Conservation (phyloP, 2,329 filamentous ascomycete genomes). For the Phialophora verrucosa region DNA sequence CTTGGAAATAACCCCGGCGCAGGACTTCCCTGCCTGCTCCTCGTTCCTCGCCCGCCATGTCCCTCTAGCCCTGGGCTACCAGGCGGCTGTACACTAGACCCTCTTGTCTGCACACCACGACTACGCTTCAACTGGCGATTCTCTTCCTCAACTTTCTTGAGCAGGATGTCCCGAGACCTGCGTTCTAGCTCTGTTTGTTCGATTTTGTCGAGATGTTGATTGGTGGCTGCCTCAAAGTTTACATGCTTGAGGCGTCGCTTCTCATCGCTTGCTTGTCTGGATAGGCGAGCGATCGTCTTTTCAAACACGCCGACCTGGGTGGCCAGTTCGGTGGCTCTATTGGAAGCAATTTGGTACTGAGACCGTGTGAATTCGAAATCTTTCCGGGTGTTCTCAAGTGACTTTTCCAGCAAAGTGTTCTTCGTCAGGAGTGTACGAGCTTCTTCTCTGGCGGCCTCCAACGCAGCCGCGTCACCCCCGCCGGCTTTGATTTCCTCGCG, state of each 20-base stretch:
- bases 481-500: constrained; percentile 49
- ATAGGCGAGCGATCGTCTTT: constrained; percentile 47
- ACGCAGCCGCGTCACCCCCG: constrained; percentile 44
- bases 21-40: constrained; percentile 39
- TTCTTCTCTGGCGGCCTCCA: constrained; percentile 51
- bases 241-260: constrained; percentile 47
- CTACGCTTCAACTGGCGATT: constrained; percentile 50
- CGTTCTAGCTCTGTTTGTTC: constrained; percentile 48
- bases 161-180: constrained; percentile 46
- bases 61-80: constrained; percentile 36
- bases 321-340: constrained; percentile 49
- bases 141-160: constrained; percentile 53
- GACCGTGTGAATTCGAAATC: constrained; percentile 54
- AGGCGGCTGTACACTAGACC: constrained; percentile 40
- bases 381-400: constrained; percentile 49
- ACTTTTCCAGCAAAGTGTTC: constrained; percentile 46
- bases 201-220: constrained; percentile 47
- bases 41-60: constrained; percentile 22
- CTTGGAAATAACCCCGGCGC: constrained; percentile 29
- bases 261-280: constrained; percentile 47
- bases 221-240: constrained; percentile 45
- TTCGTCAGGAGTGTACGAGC: constrained; percentile 31
- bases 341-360: constrained; percentile 56
- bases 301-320: constrained; percentile 48
- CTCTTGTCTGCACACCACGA: constrained; percentile 41